Conservation (phyloP, 1,284 basidiomycete genomes). For the Termitomyces sp. region DNA sequence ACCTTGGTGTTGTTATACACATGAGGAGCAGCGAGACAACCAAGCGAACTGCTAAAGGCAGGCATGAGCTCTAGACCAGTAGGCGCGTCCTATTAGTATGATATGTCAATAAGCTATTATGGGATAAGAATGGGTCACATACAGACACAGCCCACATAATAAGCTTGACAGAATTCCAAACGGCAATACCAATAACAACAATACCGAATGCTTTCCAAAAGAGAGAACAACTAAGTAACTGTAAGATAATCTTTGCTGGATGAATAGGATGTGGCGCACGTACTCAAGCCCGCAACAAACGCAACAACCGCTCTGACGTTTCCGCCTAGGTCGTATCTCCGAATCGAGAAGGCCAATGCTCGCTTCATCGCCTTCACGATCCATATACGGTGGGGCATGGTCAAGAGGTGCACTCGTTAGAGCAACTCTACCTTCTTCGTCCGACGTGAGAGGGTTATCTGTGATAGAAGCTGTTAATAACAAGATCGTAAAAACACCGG, state of each 20-base stretch:
- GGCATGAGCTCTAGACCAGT: constrained; percentile 53
- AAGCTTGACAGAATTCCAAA: constrained; percentile 42
- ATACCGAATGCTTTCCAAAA: constrained; percentile 55
- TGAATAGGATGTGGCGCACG: constrained; percentile 13
- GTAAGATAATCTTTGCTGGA: not conserved
- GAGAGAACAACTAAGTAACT: constrained; percentile 37
- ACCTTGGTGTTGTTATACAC: constrained; percentile 38
- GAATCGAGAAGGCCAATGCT: constrained; percentile 35
- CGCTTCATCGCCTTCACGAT: constrained; percentile 26
- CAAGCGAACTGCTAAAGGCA: constrained; percentile 46
- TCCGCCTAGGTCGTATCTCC: constrained; percentile 28
- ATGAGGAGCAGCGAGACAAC: constrained; percentile 39
- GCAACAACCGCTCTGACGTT: constrained; percentile 36
- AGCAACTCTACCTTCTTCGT: constrained; percentile 38
- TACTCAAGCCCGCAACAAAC: constrained; percentile 52
- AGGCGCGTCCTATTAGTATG: constrained; percentile 33
- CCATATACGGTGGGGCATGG: constrained; percentile 23
- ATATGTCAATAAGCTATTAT: not conserved
- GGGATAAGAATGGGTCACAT: constrained; percentile 15
- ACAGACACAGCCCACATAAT: constrained; percentile 45
- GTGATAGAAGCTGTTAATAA: not conserved
- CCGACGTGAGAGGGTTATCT: constrained; percentile 40
- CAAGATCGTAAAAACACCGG: not conserved
- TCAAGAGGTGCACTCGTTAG: constrained; percentile 18
- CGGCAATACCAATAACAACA: constrained; percentile 34